phyloP scores from a whole-genome alignment of 805 yeast species.

The Saturnispora saitoi region DNA sequence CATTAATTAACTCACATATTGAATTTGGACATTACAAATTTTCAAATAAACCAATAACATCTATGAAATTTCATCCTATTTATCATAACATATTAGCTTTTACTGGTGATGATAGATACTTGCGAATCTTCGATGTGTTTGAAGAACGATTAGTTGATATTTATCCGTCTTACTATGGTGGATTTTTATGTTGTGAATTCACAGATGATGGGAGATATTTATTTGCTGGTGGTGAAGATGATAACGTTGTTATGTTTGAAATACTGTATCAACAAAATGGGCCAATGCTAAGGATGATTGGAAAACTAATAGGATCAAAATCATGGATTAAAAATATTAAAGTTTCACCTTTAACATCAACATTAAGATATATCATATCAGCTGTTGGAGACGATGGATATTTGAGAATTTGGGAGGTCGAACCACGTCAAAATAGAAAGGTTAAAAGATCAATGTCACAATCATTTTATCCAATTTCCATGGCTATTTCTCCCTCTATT shows the following conservation, averaged over 20 bases:
- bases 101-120: conserved; percentile 59
- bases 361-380: conserved; percentile 39
- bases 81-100: conserved; percentile 34
- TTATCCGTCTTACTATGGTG: conserved; percentile 58
- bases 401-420: conserved; percentile 45
- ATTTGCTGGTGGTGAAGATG: conserved; percentile 48
- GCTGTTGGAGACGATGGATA: conserved; percentile 50
- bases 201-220: conserved; percentile 42
- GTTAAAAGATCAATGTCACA: conserved; percentile 7
- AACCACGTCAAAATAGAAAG: conserved; percentile 28
- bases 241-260: conserved; percentile 37
- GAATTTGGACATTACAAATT: conserved; percentile 52
- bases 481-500: not conserved
- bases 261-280: conserved; percentile 14
- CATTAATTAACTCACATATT: not conserved
- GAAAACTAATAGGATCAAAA: conserved; percentile 37
- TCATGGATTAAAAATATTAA: conserved; percentile 43
- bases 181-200: conserved; percentile 41
- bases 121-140: conserved; percentile 46
- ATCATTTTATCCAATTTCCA: conserved; percentile 20
- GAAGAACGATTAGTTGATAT: conserved; percentile 41
- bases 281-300: conserved; percentile 19
- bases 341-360: conserved; percentile 31
- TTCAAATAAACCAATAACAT: conserved; percentile 51
- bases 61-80: conserved; percentile 36